These are phyloP conservation scores for Vaucheria bursata DNA, from an alignment of 352 stramenopile genomes.

Conservation along the genomic window DNA sequence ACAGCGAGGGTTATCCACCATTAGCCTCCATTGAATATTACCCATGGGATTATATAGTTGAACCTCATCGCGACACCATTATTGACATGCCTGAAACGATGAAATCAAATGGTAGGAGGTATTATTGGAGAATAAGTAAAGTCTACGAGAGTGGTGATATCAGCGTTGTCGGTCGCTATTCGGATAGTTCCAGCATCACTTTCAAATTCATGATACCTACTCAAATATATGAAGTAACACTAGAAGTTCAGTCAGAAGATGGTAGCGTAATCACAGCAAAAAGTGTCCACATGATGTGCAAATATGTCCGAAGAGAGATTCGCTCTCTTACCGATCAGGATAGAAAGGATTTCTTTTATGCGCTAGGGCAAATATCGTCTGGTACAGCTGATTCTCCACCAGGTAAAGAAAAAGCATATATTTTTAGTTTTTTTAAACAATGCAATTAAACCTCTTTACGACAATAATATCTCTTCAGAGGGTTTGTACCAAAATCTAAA, in stretches of 20 bases:
- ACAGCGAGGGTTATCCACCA: neutral
- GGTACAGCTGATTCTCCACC: neutral
- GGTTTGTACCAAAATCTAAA: too few species aligned
- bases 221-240: neutral
- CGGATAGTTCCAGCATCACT: too few species aligned
- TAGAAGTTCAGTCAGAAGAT: neutral
- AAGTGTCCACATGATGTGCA: slow-evolving; percentile 3
- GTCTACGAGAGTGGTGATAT: neutral
- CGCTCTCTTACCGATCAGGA: neutral
- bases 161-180: too few species aligned
- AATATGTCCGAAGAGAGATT: slow-evolving; percentile 17
- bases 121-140: neutral
- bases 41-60: slow-evolving; percentile 5
- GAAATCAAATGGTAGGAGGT: neutral
- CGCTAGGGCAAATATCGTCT: neutral
- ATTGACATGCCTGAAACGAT: neutral
- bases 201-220: neutral
- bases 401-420: too few species aligned
- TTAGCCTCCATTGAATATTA: neutral
- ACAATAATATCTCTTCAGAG: too few species aligned
- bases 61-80: neutral
- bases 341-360: neutral
- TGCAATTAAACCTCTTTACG: too few species aligned
- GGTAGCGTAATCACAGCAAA: neutral
- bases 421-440: too few species aligned